phyloP scores from a whole-genome alignment of 2,329 filamentous ascomycete genomes.

The Fonsecaea monophora region DNA sequence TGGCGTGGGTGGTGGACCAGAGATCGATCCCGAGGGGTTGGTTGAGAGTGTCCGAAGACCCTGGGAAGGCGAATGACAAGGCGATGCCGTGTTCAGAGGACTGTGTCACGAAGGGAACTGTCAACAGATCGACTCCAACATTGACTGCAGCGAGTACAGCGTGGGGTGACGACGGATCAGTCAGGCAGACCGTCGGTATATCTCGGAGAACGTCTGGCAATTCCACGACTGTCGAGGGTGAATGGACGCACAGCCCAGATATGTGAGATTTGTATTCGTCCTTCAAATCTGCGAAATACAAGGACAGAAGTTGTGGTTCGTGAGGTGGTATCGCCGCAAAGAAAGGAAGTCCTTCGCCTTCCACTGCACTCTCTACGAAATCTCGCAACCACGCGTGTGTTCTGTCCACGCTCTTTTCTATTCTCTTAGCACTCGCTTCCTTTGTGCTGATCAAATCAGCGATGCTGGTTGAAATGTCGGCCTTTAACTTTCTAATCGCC shows the following conservation, averaged over 20 bases:
- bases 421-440: constrained; percentile 71
- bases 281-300: constrained; percentile 77
- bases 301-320: constrained; percentile 74
- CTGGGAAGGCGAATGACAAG: constrained; percentile 77
- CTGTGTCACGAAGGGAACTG: constrained; percentile 74
- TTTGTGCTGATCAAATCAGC: constrained; percentile 73
- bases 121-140: constrained; percentile 80
- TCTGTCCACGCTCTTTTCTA: constrained; percentile 82
- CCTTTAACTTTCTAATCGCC: constrained; percentile 68
- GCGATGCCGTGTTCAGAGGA: constrained; percentile 86
- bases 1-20: constrained; percentile 69
- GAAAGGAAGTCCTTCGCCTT: constrained; percentile 56
- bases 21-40: constrained; percentile 73
- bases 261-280: constrained; percentile 66
- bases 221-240: constrained; percentile 71
- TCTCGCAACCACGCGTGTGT: constrained; percentile 82
- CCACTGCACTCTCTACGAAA: constrained; percentile 50
- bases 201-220: constrained; percentile 66
- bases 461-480: constrained; percentile 80
- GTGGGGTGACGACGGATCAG: constrained; percentile 73
- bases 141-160: constrained; percentile 76
- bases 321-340: constrained; percentile 76
- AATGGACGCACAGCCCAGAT: constrained; percentile 78
- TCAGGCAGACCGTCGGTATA: constrained; percentile 77
- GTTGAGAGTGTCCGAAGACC: constrained; percentile 40